A percentile compares a stretch with the other conserved stretches of the same genome.
These are phyloP conservation scores for Microthyrium microscopicum DNA, from an alignment of 2,329 filamentous ascomycete species.

Conservation along the genomic window DNA sequence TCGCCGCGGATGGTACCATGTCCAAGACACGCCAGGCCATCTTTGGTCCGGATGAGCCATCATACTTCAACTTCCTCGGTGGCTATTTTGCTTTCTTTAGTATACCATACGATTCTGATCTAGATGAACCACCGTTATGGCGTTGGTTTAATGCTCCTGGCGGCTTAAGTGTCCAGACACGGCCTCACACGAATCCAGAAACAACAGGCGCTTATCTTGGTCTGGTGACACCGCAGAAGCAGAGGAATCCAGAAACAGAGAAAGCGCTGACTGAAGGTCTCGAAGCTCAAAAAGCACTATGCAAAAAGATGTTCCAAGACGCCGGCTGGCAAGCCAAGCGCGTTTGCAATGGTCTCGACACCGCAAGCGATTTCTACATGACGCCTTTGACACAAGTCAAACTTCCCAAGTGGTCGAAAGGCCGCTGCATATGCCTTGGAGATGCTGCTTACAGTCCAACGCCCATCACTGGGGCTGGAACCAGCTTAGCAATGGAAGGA, in stretches of 20 bases:
- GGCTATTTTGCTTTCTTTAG: conserved; percentile 25
- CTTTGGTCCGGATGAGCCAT: conserved; percentile 13
- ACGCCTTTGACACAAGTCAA: conserved; percentile 4
- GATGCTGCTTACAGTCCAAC: conserved; percentile 24
- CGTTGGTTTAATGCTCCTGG: conserved; percentile 12
- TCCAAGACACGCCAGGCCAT: conserved; percentile 11
- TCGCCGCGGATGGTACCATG: conserved; percentile 13
- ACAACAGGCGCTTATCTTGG: conserved; percentile 9
- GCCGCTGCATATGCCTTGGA: conserved; percentile 5
- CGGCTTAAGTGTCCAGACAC: conserved; percentile 11
- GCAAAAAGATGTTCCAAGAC: conserved; percentile 2
- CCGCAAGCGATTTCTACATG: conserved; percentile 8
- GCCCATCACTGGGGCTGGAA: conserved; percentile 13
- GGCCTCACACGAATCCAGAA: conserved; percentile 12
- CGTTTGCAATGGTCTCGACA: conserved; percentile 6
- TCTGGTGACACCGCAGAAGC: conserved; percentile 10
- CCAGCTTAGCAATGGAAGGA: conserved; percentile 5
- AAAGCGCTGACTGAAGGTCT: conserved; percentile 14
- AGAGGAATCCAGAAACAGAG: conserved; percentile 16
- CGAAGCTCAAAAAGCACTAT: conserved; percentile 5
- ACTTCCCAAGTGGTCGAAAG: conserved; percentile 2
- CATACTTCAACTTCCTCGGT: conserved; percentile 15
- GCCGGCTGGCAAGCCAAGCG: conserved; percentile 4
- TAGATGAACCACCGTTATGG: conserved; percentile 11
- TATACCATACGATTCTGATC: conserved; percentile 14